phyloP scores from a whole-genome alignment of 2,329 filamentous ascomycete species.

The Aspergillus latus region DNA sequence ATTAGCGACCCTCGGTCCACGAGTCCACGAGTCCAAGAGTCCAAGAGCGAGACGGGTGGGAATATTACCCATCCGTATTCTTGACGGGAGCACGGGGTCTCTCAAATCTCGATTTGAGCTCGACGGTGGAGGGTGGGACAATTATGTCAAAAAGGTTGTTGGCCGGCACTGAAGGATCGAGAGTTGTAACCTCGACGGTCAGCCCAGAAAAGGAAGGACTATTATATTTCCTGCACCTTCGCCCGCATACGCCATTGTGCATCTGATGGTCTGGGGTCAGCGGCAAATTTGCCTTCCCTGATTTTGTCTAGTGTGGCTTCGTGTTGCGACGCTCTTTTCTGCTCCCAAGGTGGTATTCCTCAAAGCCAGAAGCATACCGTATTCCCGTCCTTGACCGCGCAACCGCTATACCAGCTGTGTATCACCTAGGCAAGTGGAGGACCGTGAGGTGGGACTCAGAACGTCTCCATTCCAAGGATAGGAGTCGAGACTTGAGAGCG shows the following conservation, averaged over 20 bases:
- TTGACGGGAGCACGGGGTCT: background rate
- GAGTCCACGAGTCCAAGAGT: too few relatives aligned
- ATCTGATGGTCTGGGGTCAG: constrained; percentile 16
- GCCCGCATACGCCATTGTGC: constrained; percentile 22
- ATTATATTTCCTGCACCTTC: constrained; percentile 2
- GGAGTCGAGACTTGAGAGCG: background rate
- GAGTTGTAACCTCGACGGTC: constrained; percentile 5
- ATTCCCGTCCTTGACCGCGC: constrained; percentile 1
- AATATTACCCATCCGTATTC: too few relatives aligned
- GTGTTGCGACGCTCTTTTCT: constrained; percentile 1
- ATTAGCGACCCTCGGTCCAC: too few relatives aligned
- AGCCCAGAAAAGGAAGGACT: background rate
- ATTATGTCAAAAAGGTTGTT: constrained; percentile 11
- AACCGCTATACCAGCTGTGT: constrained; percentile 11
- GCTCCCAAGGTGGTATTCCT: constrained; percentile 7
- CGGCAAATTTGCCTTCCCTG: constrained; percentile 7
- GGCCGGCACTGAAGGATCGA: constrained; percentile 19
- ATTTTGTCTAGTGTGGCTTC: background rate
- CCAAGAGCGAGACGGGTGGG: too few relatives aligned
- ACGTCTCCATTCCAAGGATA: constrained; percentile 5
- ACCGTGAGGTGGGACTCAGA: constrained; percentile 7
- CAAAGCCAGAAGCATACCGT: constrained; percentile 1
- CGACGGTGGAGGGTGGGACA: constrained; percentile 17
- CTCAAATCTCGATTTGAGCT: background rate
- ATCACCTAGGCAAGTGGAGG: constrained; percentile 3